These are phyloP conservation scores for Cladophialophora psammophila DNA, from an alignment of 2,329 filamentous ascomycete species.

Conservation along the genomic window DNA sequence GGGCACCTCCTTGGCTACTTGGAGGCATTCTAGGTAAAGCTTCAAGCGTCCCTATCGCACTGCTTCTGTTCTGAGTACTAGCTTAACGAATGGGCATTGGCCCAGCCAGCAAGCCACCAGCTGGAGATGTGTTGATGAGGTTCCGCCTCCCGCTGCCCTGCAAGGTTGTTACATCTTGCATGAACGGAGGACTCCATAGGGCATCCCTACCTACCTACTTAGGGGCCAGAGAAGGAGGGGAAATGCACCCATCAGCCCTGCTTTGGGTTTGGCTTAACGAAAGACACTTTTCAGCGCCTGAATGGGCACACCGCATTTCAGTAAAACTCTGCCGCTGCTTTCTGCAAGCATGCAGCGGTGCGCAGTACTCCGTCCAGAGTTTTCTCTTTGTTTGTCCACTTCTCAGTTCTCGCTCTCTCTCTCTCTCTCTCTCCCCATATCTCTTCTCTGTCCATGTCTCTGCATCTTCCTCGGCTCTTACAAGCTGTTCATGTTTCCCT, in stretches of 20 bases:
- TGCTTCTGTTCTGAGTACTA: conserved; percentile 15
- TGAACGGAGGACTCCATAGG: not conserved
- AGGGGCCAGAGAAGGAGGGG: conserved; percentile 1
- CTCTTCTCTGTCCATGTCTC: not conserved
- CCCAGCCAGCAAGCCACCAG: conserved; percentile 6
- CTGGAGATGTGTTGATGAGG: conserved; percentile 1
- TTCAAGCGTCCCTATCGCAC: not conserved
- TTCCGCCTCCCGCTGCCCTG: conserved; percentile 3
- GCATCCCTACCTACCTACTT: not conserved
- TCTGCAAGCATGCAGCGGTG: not conserved
- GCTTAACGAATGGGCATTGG: conserved; percentile 12
- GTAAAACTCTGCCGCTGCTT: not conserved
- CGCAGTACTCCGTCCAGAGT: not conserved
- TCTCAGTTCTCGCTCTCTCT: not conserved
- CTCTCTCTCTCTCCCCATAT: not conserved
- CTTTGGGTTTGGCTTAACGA: conserved; percentile 1
- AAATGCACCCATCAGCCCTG: not conserved
- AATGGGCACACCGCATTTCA: conserved; percentile 7
- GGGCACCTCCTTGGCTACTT: not conserved
- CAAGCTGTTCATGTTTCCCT: not conserved
- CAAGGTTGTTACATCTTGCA: conserved; percentile 6
- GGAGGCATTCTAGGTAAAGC: no score
- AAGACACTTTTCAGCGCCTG: not conserved
- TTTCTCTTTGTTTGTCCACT: not conserved
- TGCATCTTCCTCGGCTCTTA: not conserved